A percentile compares a stretch with the other conserved stretches of the same genome.
phyloP scores from a whole-genome alignment of 345 rosid genomes.

The Populus ilicifolia region DNA sequence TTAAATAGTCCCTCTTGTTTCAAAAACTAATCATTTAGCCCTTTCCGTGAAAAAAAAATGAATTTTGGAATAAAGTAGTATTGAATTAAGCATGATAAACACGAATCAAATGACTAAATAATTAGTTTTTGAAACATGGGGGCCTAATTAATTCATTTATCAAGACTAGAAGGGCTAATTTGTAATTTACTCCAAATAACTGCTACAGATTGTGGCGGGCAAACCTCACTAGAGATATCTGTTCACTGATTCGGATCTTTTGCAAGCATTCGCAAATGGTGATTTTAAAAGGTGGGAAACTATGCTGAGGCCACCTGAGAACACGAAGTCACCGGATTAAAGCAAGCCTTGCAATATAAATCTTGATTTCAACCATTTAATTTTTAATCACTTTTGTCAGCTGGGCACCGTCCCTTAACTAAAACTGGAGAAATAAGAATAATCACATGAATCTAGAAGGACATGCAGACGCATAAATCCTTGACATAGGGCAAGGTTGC shows the following conservation, averaged over 20 bases:
- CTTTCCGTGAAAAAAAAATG: no score
- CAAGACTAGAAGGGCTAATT: no score
- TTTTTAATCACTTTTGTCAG: not conserved
- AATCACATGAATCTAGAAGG: not conserved
- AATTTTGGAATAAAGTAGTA: no score
- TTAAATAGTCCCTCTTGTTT: no score
- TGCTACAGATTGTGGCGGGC: slow-evolving; percentile 16
- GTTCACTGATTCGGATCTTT: slow-evolving; percentile 59
- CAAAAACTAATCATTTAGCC: no score
- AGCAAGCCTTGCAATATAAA: not conserved
- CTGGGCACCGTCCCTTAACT: not conserved
- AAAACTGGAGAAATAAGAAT: not conserved
- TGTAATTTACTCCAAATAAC: not conserved
- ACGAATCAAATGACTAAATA: no score
- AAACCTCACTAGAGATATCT: slow-evolving; percentile 75
- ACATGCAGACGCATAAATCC: not conserved
- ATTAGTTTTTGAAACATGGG: no score
- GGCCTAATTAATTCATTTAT: no score
- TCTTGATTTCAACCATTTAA: not conserved
- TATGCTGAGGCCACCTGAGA: slow-evolving; percentile 86
- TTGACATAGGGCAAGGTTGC: not conserved
- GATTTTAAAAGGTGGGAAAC: slow-evolving; percentile 67
- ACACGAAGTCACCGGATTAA: slow-evolving; percentile 1
- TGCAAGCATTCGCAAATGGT: slow-evolving; percentile 47
- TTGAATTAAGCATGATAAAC: no score